Evolutionary conservation across 768 basidiomycete genomes (phyloP).

Genomic region (Lactifluus subvellereus): DNA sequence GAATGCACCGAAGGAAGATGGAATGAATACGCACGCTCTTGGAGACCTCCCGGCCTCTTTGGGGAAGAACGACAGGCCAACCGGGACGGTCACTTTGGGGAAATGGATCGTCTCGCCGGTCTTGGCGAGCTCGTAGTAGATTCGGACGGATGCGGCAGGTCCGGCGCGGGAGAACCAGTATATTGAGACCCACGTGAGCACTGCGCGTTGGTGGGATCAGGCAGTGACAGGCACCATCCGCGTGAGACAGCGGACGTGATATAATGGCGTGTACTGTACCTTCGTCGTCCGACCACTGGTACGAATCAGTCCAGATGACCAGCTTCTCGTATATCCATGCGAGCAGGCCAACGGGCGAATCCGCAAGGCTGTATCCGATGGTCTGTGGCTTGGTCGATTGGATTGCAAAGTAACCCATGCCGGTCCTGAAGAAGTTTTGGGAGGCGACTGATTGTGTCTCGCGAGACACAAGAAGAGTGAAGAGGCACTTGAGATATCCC

Average conservation of each 20-base stretch:
- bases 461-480: conserved; percentile 29
- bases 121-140: conserved; percentile 31
- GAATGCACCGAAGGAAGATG: not conserved
- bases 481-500: conserved; percentile 28
- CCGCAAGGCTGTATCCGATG: conserved; percentile 45
- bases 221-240: no score
- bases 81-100: conserved; percentile 21
- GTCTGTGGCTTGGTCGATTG: conserved; percentile 35
- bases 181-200: conserved; percentile 35
- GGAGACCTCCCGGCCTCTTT: conserved; percentile 24
- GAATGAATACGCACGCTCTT: not conserved
- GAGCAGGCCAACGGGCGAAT: conserved; percentile 48
- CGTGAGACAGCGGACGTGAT: no score
- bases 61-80: conserved; percentile 32
- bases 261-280: conserved; percentile 30
- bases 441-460: conserved; percentile 29
- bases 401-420: conserved; percentile 30
- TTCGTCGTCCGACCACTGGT: conserved; percentile 55
- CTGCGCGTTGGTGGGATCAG: conserved; percentile 17
- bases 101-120: not conserved
- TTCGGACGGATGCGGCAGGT: conserved; percentile 30
- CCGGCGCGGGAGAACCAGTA: conserved; percentile 35
- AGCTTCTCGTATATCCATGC: conserved; percentile 38
- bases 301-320: conserved; percentile 37
- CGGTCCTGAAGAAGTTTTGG: conserved; percentile 24